These are phyloP conservation scores for Isabelozyma gotoi DNA, from an alignment of 805 yeast species.

Conservation along the genomic window DNA sequence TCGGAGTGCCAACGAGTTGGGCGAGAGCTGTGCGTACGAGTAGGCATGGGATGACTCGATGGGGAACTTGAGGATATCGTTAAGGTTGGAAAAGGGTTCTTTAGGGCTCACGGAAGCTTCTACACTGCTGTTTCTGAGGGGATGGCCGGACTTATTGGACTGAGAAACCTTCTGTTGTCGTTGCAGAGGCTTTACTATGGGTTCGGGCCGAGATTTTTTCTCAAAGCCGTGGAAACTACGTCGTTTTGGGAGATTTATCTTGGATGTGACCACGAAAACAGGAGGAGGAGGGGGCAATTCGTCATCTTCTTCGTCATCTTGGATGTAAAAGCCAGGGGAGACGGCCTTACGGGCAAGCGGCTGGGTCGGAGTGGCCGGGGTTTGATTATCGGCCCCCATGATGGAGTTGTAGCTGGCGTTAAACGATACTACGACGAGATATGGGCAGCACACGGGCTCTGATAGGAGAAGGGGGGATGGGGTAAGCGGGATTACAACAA, in stretches of 20 bases:
- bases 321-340: neutral
- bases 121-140: neutral
- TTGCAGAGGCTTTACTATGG: neutral
- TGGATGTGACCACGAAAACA: neutral
- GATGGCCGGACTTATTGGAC: neutral
- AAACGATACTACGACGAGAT: too few species aligned
- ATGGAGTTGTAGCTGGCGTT: too few species aligned
- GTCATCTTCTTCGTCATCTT: neutral
- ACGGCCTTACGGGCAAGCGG: neutral
- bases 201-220: neutral
- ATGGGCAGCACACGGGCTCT: too few species aligned
- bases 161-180: neutral
- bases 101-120: neutral
- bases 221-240: neutral
- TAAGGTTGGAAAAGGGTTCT: neutral
- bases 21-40: slow-evolving; percentile 80
- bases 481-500: too few species aligned
- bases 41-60: slow-evolving; percentile 81
- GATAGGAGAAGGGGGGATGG: too few species aligned
- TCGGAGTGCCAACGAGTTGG: slow-evolving; percentile 75
- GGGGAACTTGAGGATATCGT: slow-evolving; percentile 56
- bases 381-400: too few species aligned
- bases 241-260: neutral
- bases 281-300: neutral
- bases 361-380: too few species aligned